Evolutionary conservation across 1,284 basidiomycete species (phyloP), one percentile per base, ranked within the genome.

Genomic region (Chalciporus sp.): DNA sequence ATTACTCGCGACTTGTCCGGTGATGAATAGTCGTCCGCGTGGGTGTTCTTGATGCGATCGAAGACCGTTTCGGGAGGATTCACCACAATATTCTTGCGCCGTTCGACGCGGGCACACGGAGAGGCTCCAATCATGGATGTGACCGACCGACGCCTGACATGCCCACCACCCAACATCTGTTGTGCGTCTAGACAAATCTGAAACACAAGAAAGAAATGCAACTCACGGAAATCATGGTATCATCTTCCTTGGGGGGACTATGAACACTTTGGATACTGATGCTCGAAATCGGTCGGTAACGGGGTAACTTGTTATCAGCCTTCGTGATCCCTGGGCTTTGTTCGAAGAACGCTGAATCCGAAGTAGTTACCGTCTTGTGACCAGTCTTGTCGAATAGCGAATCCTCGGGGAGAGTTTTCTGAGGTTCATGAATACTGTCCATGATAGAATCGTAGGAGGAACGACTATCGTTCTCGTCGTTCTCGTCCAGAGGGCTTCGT

Each of bases 201-300:
- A 59, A 23, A 6, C 23, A 56, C 20, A 17, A 8, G 8, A 43
- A 40, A 16, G 9, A 42, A 33, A 10, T 7, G n/a, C 7, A 4
- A 73, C 85, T 64, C 69, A 89, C 88, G 45, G 81, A 83, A 51
- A 91, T 85, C 88, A 91, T 88, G 0, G 88, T 91, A 57, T 91
- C 88, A 58, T 90, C 86, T 35, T 90, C 87, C 58, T 78, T 77
- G 27, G 72, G 69, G 0, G 82, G 78, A 57, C 79, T 82, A 42
- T 83, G 79, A 8, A 71, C 64, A 49, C 78, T 83, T 12, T 64
- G 63, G 42, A 79, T 70, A 62, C 86, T 90, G 53, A 84, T 67
- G 44, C 85, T 75, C 0, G 87, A 90, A 27, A 88, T 61, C 0
- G 86, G 86, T 17, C 86, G 76, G 72, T 83, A 86, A 28, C 80